phyloP scores from a whole-genome alignment of 192 early-diverging fungal genomes.

The Backusella tuberculispora region DNA sequence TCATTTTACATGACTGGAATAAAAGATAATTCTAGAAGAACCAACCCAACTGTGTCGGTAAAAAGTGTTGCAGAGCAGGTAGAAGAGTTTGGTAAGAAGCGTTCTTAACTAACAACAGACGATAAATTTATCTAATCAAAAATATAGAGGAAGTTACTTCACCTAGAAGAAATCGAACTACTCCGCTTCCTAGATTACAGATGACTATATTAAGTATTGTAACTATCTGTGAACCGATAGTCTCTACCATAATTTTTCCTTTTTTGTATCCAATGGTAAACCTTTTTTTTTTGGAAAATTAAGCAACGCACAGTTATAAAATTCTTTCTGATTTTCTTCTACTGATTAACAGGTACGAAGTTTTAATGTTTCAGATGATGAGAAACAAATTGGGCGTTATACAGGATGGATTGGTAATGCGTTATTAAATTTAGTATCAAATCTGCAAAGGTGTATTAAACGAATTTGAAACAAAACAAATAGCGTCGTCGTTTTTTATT shows the following conservation, averaged over 20 bases:
- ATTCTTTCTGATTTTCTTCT: too few species aligned
- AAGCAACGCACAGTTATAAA: neutral
- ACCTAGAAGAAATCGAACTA: neutral
- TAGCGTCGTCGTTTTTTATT: slow-evolving; percentile 68
- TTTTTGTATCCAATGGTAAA: slow-evolving; percentile 84
- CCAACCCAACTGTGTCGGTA: too few species aligned
- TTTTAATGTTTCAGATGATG: slow-evolving; percentile 68
- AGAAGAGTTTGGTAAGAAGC: too few species aligned
- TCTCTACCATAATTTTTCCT: slow-evolving; percentile 72
- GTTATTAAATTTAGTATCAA: too few species aligned
- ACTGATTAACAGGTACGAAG: slow-evolving; percentile 57
- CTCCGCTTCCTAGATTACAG: slow-evolving; percentile 48
- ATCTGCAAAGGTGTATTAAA: neutral
- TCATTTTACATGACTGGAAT: too few species aligned
- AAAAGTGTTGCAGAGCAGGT: too few species aligned
- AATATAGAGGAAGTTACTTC: neutral
- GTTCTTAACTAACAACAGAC: too few species aligned
- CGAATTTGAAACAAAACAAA: neutral
- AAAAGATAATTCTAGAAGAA: too few species aligned
- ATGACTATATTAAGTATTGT: slow-evolving; percentile 55
- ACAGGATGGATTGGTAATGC: slow-evolving; percentile 64
- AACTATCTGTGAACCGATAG: slow-evolving; percentile 68
- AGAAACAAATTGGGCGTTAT: slow-evolving; percentile 83
- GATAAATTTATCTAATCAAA: too few species aligned
- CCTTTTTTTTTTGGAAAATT: neutral